Evolutionary conservation across 2,329 filamentous ascomycete species (phyloP), one percentile per base, ranked within the genome.

Genomic region (Cercospora sesami): DNA sequence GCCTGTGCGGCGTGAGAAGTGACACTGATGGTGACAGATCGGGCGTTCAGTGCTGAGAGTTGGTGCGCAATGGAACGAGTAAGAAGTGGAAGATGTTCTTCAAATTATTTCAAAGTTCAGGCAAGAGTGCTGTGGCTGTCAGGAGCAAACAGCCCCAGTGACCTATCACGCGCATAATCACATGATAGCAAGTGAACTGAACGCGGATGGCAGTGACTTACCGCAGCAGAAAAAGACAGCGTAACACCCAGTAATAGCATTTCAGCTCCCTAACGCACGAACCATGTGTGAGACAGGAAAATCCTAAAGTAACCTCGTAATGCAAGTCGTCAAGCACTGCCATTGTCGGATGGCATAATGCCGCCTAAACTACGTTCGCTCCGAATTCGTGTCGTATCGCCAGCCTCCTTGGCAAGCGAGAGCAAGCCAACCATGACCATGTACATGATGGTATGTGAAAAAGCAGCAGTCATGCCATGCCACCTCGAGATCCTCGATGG

Each of bases 271-370:
- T 63, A 65, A 68, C 63, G 59, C 63, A 61, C 66, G 60, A 60
- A 42, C 63, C 66, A 63, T 68, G 63, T 68, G 57, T 68, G 42
- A 65, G 55, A 61, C 59, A 42, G 31, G n/a, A 61, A 33, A 23
- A 62, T 30, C 31, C 28, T 26, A 30, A 55, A 60, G 51, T 58
- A 59, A 18, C 33, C 60, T 62, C 48, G 23, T 60, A 42, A 68
- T 68, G 67, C 66, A 68, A 66, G 61, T 62, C 60, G 53, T 68
- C 63, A 66, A 64, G 60, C 64, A 64, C 23, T 66, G 60, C 67
- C 63, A 61, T 64, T 66, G 55, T 60, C 53, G 53, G 60, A 63
- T 68, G 62, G 63, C 63, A 60, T 65, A 59, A 65, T 66, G 67
- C 67, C 63, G 63, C 67, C 63, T 68, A 60, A 68, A 58, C 67